These are phyloP conservation scores for Borealophlyctis nickersoniae DNA, from an alignment of 192 early-diverging fungal species.

Conservation along the genomic window DNA sequence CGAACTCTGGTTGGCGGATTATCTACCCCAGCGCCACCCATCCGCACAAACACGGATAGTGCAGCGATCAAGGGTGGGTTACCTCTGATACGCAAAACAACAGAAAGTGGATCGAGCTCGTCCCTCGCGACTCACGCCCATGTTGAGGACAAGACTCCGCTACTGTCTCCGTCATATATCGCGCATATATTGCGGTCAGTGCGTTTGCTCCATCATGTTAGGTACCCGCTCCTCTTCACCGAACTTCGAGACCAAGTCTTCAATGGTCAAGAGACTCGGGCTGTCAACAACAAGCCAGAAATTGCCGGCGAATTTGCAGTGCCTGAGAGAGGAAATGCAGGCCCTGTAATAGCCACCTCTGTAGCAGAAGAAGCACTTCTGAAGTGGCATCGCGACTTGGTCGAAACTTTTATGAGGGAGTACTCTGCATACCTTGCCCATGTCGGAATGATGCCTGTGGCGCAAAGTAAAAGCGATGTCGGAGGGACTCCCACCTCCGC, in stretches of 20 bases:
- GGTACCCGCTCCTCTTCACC: constrained; percentile 49
- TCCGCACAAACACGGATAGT: neutral
- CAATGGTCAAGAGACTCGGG: neutral
- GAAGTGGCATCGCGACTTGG: constrained; percentile 38
- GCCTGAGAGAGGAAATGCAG: neutral
- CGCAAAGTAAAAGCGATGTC: neutral
- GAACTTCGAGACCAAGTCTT: constrained; percentile 26
- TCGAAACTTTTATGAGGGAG: constrained; percentile 27
- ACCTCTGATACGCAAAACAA: constrained; percentile 1
- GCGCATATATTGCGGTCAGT: constrained; percentile 42
- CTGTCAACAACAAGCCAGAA: no score
- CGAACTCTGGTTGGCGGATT: constrained; percentile 17
- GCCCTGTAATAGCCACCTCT: neutral
- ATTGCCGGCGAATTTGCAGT: neutral
- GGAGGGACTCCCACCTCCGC: no score
- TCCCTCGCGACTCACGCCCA: neutral
- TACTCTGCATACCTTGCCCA: constrained; percentile 36
- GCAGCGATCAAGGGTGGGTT: neutral
- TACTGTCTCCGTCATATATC: constrained; percentile 32
- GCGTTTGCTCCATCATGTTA: constrained; percentile 39
- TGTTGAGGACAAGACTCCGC: neutral
- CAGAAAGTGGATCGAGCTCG: neutral
- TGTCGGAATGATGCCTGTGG: constrained; percentile 34
- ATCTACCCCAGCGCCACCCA: neutral
- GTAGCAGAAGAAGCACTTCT: neutral